Evolutionary conservation across 805 yeast genomes (phyloP), one percentile per base, ranked within the genome.

Genomic region (Suhomyces sp.): DNA sequence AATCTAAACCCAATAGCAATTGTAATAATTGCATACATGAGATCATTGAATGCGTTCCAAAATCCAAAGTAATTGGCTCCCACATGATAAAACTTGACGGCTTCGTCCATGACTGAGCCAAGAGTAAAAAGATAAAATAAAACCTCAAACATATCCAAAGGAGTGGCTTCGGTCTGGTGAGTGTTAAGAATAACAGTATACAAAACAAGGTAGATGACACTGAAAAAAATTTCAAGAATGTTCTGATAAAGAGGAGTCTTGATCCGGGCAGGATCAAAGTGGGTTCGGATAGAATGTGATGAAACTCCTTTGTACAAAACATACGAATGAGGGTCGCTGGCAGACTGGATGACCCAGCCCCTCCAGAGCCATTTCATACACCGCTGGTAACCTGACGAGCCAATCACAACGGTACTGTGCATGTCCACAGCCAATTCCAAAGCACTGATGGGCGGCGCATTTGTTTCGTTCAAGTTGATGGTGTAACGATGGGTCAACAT

Each of bases 351-450:
- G 55, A 90, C 87, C 96, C 96, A 89, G 25, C 97, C 97, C 51
- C 92, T 75, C 97, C 97, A 90, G 46, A 90, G 68, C 96, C 96
- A 90, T 58, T 85, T 83, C 61, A 89, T 79, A 70, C 96, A 89
- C 49, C 96, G 73, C 67, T 90, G 96, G 66, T 83, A 90, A 0
- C 96, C 97, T 7, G 86, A 73, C 0, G 96, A 82, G 2, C 90
- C 85, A 59, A 91, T 88, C 15, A 89, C 85, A 20, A 79, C 77
- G 7, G 92, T 84, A 9, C 87, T 81, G 59, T 90, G 96, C 81
- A 84, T 81, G 63, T 90, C 97, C 24, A 88, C 90, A 0, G 96
- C 96, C 60, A 89, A 67, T 64, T 90, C 97, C 56, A 90, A 70
- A 0, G 91, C 96, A 67, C 82, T 86, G n/a, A 78, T 69, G 0